phyloP scores from a whole-genome alignment of 768 basidiomycete species.

The Cyclocybe aegerita region DNA sequence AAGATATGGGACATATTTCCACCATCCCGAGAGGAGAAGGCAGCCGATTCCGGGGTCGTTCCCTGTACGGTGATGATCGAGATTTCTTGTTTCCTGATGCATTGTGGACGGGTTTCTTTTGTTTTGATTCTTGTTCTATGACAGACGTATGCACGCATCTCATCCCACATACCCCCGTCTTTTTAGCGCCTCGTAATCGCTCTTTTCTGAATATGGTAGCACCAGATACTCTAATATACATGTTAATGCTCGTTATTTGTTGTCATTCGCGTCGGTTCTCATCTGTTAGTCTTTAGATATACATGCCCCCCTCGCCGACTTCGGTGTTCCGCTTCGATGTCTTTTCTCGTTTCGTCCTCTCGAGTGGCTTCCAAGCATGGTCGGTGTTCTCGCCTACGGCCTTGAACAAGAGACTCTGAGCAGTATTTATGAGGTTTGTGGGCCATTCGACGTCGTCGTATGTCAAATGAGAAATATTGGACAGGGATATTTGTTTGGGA shows the following conservation, averaged over 20 bases:
- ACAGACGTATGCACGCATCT: neutral
- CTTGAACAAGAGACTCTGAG: slow-evolving; percentile 35
- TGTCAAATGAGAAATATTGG: slow-evolving; percentile 28
- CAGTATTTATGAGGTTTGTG: slow-evolving; percentile 27
- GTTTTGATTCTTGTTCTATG: neutral
- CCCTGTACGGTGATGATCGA: slow-evolving; percentile 21
- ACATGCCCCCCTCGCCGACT: slow-evolving; percentile 40
- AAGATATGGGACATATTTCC: slow-evolving; percentile 79
- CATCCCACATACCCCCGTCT: neutral
- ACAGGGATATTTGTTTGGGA: slow-evolving; percentile 36
- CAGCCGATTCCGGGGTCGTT: slow-evolving; percentile 64
- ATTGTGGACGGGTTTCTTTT: neutral
- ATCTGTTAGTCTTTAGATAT: slow-evolving; percentile 12
- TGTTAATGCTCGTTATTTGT: neutral
- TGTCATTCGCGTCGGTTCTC: neutral
- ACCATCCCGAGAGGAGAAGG: slow-evolving; percentile 76
- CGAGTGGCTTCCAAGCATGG: slow-evolving; percentile 12
- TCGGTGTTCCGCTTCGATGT: slow-evolving; percentile 22
- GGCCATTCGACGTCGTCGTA: slow-evolving; percentile 36
- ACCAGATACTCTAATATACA: too few species aligned
- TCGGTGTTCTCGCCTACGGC: slow-evolving; percentile 27
- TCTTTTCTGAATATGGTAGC: too few species aligned
- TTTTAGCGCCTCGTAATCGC: too few species aligned
- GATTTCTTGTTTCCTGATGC: neutral
- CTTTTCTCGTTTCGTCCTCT: slow-evolving; percentile 1